A percentile compares a stretch with the other conserved stretches of the same genome.
phyloP scores from a whole-genome alignment of 768 basidiomycete species.

The Tephrocybe sp. region DNA sequence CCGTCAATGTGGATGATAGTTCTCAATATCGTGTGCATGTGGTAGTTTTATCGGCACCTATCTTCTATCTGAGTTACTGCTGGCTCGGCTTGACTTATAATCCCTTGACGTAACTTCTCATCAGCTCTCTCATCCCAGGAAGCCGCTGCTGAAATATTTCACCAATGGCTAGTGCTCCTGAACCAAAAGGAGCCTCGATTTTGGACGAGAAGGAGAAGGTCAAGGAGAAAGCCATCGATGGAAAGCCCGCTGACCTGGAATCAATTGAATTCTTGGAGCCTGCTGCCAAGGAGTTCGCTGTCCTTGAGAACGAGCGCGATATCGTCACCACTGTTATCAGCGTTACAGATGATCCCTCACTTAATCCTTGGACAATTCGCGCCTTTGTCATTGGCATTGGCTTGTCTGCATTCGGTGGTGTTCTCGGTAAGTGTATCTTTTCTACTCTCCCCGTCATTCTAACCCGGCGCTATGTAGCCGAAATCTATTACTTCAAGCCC shows the following conservation, averaged over 20 bases:
- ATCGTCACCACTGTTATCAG: slow-evolving; percentile 45
- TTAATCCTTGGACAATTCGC: slow-evolving; percentile 47
- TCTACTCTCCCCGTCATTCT: slow-evolving; percentile 3
- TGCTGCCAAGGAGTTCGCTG: slow-evolving; percentile 22
- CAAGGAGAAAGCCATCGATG: slow-evolving; percentile 19
- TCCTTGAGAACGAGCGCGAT: slow-evolving; percentile 42
- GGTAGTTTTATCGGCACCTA: no score
- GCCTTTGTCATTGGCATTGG: slow-evolving; percentile 44
- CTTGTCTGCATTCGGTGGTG: slow-evolving; percentile 45
- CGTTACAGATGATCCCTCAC: slow-evolving; percentile 41
- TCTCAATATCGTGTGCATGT: no score
- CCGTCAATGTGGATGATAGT: no score
- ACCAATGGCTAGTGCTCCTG: slow-evolving; percentile 5
- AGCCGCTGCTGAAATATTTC: background rate
- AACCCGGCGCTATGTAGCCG: slow-evolving; percentile 29
- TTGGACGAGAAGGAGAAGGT: slow-evolving; percentile 14
- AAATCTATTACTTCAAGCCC: slow-evolving; percentile 63
- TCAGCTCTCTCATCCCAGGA: background rate
- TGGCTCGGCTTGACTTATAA: no score
- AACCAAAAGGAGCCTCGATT: slow-evolving; percentile 3
- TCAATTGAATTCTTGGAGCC: slow-evolving; percentile 21
- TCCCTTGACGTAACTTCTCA: no score
- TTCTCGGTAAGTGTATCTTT: slow-evolving; percentile 34
- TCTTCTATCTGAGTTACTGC: no score
- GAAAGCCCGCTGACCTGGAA: slow-evolving; percentile 33